Percentiles rank a stretch among this genome's conserved stretches.
Evolutionary conservation across 768 basidiomycete species (phyloP).

Genomic region (Trametes cingulata): DNA sequence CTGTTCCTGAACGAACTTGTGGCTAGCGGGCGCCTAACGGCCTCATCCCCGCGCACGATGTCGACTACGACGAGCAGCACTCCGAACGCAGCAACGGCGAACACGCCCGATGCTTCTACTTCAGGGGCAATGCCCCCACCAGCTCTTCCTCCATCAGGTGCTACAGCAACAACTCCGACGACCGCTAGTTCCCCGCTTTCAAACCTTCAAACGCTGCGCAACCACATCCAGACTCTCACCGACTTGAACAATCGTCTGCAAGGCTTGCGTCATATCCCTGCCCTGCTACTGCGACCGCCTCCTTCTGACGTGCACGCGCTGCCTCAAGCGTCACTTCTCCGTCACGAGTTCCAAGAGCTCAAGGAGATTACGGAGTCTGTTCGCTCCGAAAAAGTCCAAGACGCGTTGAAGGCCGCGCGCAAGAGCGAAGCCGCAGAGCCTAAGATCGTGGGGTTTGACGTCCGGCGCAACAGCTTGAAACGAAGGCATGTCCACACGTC

Average conservation of each 20-base stretch:
- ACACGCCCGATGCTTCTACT: not conserved
- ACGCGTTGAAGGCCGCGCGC: conserved; percentile 54
- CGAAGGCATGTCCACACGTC: conserved; percentile 46
- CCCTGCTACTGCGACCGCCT: conserved; percentile 44
- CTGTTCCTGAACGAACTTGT: not conserved
- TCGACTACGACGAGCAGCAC: conserved; percentile 19
- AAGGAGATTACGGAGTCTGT: conserved; percentile 47
- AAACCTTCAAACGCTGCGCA: conserved; percentile 11
- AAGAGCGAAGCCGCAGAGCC: conserved; percentile 57
- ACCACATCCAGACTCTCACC: conserved; percentile 47
- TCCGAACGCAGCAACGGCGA: not conserved
- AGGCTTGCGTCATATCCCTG: conserved; percentile 47
- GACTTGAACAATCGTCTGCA: conserved; percentile 48
- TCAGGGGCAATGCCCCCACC: conserved; percentile 18
- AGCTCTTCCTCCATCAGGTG: not conserved
- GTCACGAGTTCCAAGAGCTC: conserved; percentile 41
- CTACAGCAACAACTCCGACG: not conserved
- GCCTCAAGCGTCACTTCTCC: conserved; percentile 20
- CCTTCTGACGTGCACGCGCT: conserved; percentile 29
- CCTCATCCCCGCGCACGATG: not conserved
- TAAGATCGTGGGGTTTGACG: conserved; percentile 46
- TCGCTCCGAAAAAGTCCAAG: conserved; percentile 54
- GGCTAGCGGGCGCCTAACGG: not conserved
- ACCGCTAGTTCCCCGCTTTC: conserved; percentile 7
- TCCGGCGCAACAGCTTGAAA: conserved; percentile 54